phyloP scores from a whole-genome alignment of 805 yeast species.

The Yarrowia bubula region DNA sequence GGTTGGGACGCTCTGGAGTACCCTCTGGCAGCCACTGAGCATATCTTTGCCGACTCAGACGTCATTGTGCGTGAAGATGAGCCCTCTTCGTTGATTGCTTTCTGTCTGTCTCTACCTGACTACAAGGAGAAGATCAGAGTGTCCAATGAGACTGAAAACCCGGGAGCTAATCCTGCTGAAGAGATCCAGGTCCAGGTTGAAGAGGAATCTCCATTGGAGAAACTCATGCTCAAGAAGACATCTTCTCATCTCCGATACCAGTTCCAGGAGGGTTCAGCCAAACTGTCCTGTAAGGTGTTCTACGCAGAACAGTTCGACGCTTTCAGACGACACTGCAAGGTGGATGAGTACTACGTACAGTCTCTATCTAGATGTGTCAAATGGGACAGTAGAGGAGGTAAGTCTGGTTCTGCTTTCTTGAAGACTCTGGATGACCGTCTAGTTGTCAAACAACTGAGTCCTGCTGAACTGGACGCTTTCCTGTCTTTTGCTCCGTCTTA shows the following conservation, averaged over 20 bases:
- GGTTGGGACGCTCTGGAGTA: constrained; percentile 90
- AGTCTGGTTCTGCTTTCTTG: constrained; percentile 90
- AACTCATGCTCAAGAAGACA: constrained; percentile 71
- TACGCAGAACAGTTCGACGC: constrained; percentile 97
- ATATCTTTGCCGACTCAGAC: constrained; percentile 88
- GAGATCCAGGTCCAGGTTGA: neutral
- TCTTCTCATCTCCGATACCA: constrained; percentile 92
- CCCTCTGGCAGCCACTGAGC: constrained; percentile 78
- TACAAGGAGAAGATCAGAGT: constrained; percentile 62
- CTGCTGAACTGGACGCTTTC: constrained; percentile 87
- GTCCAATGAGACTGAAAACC: constrained; percentile 35
- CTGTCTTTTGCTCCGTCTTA: constrained; percentile 94
- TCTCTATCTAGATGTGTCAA: constrained; percentile 89
- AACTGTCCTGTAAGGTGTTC: constrained; percentile 86
- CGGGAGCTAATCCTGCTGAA: constrained; percentile 8
- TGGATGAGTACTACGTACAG: constrained; percentile 71
- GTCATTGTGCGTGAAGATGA: constrained; percentile 95
- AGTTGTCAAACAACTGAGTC: constrained; percentile 83
- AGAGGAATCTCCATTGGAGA: constrained; percentile 47
- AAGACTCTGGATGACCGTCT: constrained; percentile 89
- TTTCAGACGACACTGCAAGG: constrained; percentile 77
- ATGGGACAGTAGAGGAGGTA: constrained; percentile 97
- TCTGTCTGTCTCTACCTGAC: constrained; percentile 83
- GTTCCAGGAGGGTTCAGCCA: constrained; percentile 79
- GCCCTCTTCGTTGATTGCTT: constrained; percentile 91